These are phyloP conservation scores for Sporothrix euskadiensis DNA, from an alignment of 2,329 filamentous ascomycete species.

Conservation along the genomic window DNA sequence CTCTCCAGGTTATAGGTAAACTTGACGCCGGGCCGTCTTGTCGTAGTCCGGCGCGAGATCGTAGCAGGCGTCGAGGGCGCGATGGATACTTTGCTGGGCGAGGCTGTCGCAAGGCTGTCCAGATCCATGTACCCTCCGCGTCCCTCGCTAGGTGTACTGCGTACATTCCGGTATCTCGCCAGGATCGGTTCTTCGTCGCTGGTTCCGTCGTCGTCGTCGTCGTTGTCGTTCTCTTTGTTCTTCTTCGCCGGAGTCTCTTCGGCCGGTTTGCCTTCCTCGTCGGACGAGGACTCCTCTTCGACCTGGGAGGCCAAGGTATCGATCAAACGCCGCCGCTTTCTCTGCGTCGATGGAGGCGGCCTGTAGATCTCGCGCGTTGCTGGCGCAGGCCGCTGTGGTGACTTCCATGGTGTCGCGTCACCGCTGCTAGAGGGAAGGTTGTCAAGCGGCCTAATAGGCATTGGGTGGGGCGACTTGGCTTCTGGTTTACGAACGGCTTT, in stretches of 20 bases:
- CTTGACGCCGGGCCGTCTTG: constrained; percentile 39
- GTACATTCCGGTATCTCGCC: constrained; percentile 20
- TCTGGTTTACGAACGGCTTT: constrained; percentile 2
- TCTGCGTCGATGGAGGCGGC: constrained; percentile 17
- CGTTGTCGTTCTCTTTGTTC: background rate
- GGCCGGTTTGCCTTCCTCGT: constrained; percentile 9
- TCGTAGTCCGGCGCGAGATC: constrained; percentile 32
- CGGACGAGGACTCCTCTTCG: constrained; percentile 39
- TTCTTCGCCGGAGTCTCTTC: background rate
- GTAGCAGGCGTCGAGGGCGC: constrained; percentile 31
- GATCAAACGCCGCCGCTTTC: constrained; percentile 42
- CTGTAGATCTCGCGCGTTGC: background rate
- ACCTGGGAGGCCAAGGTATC: constrained; percentile 47
- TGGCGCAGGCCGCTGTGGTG: background rate
- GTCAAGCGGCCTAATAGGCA: constrained; percentile 25
- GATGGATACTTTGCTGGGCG: constrained; percentile 27
- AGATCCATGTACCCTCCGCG: constrained; percentile 26
- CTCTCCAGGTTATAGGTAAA: constrained; percentile 45
- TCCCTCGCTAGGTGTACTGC: constrained; percentile 30
- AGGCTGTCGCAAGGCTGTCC: constrained; percentile 30
- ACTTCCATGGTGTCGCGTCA: constrained; percentile 5
- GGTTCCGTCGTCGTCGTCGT: constrained; percentile 20
- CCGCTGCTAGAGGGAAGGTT: background rate
- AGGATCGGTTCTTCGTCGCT: constrained; percentile 27
- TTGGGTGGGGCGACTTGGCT: background rate